phyloP scores from a whole-genome alignment of 345 rosid genomes.

The Euclidium syriacum region DNA sequence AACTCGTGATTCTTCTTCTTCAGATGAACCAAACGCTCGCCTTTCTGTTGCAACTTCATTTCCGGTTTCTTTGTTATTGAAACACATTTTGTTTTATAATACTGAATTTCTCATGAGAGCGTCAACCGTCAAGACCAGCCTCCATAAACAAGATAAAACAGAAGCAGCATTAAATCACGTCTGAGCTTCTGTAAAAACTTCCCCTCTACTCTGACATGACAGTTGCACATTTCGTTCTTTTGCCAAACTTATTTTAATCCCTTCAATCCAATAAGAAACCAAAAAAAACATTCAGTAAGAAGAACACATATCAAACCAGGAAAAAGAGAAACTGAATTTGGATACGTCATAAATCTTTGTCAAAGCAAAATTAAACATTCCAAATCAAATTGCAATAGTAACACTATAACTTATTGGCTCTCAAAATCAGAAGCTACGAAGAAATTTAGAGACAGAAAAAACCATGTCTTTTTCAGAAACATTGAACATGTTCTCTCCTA shows the following conservation, averaged over 20 bases:
- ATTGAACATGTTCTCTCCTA: neutral
- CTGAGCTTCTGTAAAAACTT: constrained; percentile 14
- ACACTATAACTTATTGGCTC: neutral
- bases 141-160: constrained; percentile 40
- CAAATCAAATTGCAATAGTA: neutral
- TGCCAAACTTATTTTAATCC: constrained; percentile 12
- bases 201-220: constrained; percentile 19
- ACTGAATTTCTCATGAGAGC: constrained; percentile 5
- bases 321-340: neutral
- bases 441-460: neutral
- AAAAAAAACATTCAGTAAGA: neutral
- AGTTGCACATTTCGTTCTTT: constrained; percentile 17
- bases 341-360: neutral
- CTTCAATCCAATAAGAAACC: neutral
- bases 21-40: constrained; percentile 41
- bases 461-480: neutral
- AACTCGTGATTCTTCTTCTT: constrained; percentile 44
- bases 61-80: constrained; percentile 37
- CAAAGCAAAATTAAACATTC: neutral
- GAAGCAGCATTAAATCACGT: constrained; percentile 26
- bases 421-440: neutral
- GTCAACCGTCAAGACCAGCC: constrained; percentile 25
- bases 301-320: neutral
- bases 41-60: constrained; percentile 36
- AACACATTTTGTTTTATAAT: constrained; percentile 35